phyloP scores from a whole-genome alignment of 352 stramenopile species.

The Sclerospora graminicola region DNA sequence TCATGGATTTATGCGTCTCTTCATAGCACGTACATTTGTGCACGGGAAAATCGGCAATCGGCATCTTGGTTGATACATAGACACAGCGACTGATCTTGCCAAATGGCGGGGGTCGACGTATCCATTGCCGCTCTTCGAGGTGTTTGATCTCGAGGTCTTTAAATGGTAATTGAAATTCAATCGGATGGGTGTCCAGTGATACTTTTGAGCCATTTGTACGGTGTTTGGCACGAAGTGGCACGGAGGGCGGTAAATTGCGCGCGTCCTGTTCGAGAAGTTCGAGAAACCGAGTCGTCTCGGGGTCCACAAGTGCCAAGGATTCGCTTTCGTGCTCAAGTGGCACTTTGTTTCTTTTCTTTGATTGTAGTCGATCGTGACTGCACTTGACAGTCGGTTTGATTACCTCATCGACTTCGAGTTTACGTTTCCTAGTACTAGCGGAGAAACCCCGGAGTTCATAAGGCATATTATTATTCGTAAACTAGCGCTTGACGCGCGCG shows the following conservation, averaged over 20 bases:
- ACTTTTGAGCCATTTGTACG: not conserved
- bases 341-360: slow-evolving; percentile 12
- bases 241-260: slow-evolving; percentile 6
- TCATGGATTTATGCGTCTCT: slow-evolving; percentile 35
- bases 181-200: slow-evolving; percentile 3
- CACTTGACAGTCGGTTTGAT: slow-evolving; percentile 9
- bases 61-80: slow-evolving; percentile 52
- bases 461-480: slow-evolving; percentile 12
- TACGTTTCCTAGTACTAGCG: slow-evolving; percentile 17
- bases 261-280: slow-evolving; percentile 20
- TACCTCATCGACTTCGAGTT: slow-evolving; percentile 8
- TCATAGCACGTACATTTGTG: slow-evolving; percentile 71
- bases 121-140: slow-evolving; percentile 35
- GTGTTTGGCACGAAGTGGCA: slow-evolving; percentile 4
- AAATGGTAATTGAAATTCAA: slow-evolving; percentile 30
- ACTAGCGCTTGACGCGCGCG: too few species aligned
- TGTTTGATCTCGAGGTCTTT: slow-evolving; percentile 23
- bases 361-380: slow-evolving; percentile 4
- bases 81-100: slow-evolving; percentile 64
- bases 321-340: slow-evolving; percentile 1
- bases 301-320: not conserved
- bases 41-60: slow-evolving; percentile 40
- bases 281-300: slow-evolving; percentile 22
- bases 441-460: slow-evolving; percentile 1
- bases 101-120: slow-evolving; percentile 45